Evolutionary conservation across 164 flowering plant species (phyloP), one percentile per base, ranked within the genome.

Genomic region (Aristolochia fimbriata): DNA sequence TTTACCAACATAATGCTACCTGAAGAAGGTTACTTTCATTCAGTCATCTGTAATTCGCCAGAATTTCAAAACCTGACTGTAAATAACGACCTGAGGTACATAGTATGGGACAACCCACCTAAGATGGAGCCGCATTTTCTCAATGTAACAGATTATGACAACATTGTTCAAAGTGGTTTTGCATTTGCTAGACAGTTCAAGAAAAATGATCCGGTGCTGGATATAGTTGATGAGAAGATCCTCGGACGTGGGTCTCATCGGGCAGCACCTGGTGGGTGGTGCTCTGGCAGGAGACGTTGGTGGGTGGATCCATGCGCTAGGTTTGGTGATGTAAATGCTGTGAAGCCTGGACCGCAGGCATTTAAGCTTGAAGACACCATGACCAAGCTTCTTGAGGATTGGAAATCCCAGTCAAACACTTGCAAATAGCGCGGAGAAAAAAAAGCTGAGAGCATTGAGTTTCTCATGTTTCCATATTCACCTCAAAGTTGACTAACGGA

Each of bases 91-190:
- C 64, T 91, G 60, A 75, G 95, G 68, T 94, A 77, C 68, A 70
- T 89, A 71, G 70, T 81, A 20, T 91, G 97, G 99, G 99, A 87
- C 74, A 84, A 69, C 62, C 97, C 97, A 20, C 99, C 99, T 0
- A 83, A 76, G 63, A 87, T 87, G 92, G 87, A 94, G 61, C 99
- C 99, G 19, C 83, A 60, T 59, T 76, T 75, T 66, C 86, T 91
- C 58, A 81, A 73, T 56, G 46, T 31, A 0, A 73, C 87, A 8
- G 81, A 88, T 69, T 87, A 62, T 63, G 79, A 82, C 19, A 72
- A 73, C 49, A 86, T 88, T 87, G 81, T 72, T 57, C 68, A 74
- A 47, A 88, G 99, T 66, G 96, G 97, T 54, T 88, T 90, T 37
- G 94, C 88, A 43, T 91, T 94, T 73, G 97, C 96, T 0, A 72